Evolutionary conservation across 1,284 basidiomycete genomes (phyloP).

Genomic region (Pascua sp.): DNA sequence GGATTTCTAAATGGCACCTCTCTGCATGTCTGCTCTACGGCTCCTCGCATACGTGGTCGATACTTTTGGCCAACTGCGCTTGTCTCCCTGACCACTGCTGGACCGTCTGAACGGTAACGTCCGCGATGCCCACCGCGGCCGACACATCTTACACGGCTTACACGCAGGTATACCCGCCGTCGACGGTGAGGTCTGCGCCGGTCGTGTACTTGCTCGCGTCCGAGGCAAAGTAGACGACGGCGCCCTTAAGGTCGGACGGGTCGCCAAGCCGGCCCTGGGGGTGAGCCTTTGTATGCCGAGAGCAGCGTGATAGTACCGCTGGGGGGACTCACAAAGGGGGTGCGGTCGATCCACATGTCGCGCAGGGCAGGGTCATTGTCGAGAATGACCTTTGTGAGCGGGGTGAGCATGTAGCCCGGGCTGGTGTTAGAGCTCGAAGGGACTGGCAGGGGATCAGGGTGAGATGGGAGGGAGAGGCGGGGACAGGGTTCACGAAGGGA

Average conservation of each 20-base stretch:
- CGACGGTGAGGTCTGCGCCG: constrained; percentile 25
- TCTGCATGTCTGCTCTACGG: no score
- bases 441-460: no score
- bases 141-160: constrained; percentile 9
- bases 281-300: not conserved
- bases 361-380: constrained; percentile 64
- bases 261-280: constrained; percentile 46
- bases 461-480: not conserved
- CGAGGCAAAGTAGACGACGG: constrained; percentile 48
- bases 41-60: no score
- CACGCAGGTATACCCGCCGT: constrained; percentile 28
- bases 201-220: constrained; percentile 41
- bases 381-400: constrained; percentile 74
- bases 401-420: constrained; percentile 86
- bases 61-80: no score
- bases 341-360: constrained; percentile 84
- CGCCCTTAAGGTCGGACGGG: constrained; percentile 55
- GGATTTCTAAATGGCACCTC: no score
- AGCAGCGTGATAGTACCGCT: not conserved
- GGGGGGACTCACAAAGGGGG: constrained; percentile 69
- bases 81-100: no score
- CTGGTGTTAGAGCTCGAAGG: constrained; percentile 49
- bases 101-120: no score
- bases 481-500: not conserved
- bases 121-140: no score